Evolutionary conservation across 768 basidiomycete genomes (phyloP).

Genomic region (Cystofilobasidium bisporidii): DNA sequence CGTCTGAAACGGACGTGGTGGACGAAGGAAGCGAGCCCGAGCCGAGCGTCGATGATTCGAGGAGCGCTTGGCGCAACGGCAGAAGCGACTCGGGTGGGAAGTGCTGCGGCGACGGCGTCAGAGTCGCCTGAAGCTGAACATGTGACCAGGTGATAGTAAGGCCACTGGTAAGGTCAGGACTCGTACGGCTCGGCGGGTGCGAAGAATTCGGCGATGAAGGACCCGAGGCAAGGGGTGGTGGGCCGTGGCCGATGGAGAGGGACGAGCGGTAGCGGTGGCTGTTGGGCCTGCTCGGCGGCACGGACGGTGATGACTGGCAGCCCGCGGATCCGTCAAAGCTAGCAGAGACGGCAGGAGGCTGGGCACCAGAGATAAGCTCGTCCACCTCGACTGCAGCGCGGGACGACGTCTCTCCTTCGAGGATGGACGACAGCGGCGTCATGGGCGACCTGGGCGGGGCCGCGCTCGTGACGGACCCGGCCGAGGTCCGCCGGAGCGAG

Average conservation of each 20-base stretch:
- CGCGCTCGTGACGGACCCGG: neutral
- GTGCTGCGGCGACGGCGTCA: slow-evolving; percentile 25
- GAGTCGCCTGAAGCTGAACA: slow-evolving; percentile 19
- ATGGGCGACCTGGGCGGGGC: neutral
- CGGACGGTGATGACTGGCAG: neutral
- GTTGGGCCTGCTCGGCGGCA: neutral
- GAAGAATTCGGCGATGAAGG: neutral
- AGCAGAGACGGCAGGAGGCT: neutral
- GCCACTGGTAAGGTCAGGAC: too few relatives aligned
- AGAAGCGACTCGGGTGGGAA: slow-evolving; percentile 25
- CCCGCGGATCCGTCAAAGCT: neutral
- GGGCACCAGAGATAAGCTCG: neutral
- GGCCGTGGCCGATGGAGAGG: slow-evolving; percentile 16
- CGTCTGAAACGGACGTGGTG: neutral
- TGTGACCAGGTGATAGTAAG: slow-evolving; percentile 26
- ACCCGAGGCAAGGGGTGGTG: neutral
- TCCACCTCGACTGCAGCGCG: neutral
- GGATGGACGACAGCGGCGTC: slow-evolving; percentile 4
- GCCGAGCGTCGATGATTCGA: slow-evolving; percentile 18
- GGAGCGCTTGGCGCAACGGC: slow-evolving; percentile 22
- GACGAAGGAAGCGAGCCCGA: slow-evolving; percentile 19
- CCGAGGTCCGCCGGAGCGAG: neutral
- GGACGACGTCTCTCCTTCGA: neutral
- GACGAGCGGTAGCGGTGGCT: slow-evolving; percentile 5
- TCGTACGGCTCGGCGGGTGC: too few relatives aligned